Percentiles rank a stretch among this genome's conserved stretches.
phyloP scores from a whole-genome alignment of 495 filamentous ascomycete species.

The Beverwykella pulmonaria region DNA sequence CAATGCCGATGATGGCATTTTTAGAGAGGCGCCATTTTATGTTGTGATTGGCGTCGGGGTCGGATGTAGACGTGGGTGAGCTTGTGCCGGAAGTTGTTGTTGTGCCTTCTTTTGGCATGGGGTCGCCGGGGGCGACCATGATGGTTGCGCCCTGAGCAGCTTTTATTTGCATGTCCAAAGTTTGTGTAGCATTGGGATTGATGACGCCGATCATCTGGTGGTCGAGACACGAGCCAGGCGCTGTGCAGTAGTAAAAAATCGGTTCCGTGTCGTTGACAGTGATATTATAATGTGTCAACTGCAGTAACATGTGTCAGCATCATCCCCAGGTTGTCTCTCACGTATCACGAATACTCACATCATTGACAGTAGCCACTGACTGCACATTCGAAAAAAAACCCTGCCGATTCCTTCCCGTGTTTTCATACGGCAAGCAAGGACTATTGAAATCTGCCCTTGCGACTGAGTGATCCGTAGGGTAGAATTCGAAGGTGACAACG shows the following conservation, averaged over 20 bases:
- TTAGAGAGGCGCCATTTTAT: conserved; percentile 37
- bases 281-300: conserved; percentile 54
- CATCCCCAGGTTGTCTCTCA: conserved; percentile 20
- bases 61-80: conserved; percentile 15
- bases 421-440: conserved; percentile 64
- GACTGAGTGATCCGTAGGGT: conserved; percentile 62
- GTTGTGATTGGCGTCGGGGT: conserved; percentile 19
- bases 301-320: conserved; percentile 41
- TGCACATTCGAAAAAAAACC: conserved; percentile 56
- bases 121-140: conserved; percentile 50
- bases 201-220: conserved; percentile 53
- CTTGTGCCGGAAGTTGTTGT: conserved; percentile 10
- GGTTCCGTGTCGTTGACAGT: conserved; percentile 60
- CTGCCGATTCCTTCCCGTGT: conserved; percentile 44
- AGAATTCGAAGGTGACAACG: conserved; percentile 58
- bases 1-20: conserved; percentile 54
- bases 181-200: conserved; percentile 46
- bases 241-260: conserved; percentile 65
- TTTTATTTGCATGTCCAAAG: conserved; percentile 40
- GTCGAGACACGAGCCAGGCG: conserved; percentile 48
- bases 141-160: conserved; percentile 42
- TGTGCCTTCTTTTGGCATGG: conserved; percentile 42
- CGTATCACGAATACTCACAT: conserved; percentile 23
- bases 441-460: conserved; percentile 56
- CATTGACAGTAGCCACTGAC: conserved; percentile 43